Percentiles rank a stretch among this genome's conserved stretches.
phyloP scores from a whole-genome alignment of 108 stramenopile genomes.

The Heterococcus sp. region DNA sequence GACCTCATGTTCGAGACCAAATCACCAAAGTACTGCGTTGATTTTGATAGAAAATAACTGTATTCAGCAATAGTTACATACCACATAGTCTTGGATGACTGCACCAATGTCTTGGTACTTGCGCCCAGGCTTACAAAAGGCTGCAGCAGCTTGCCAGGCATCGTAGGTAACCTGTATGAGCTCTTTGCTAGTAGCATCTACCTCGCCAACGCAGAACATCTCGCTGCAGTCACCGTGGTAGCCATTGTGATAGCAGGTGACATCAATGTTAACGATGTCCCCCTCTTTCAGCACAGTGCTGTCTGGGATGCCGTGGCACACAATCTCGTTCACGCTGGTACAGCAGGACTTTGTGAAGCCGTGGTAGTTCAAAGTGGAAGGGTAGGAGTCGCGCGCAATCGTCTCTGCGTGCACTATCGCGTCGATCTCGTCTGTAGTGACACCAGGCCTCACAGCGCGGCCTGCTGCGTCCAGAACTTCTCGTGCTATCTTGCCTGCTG shows the following conservation, averaged over 20 bases:
- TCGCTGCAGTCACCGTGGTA: constrained; percentile 96
- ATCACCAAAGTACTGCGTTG: too few species aligned
- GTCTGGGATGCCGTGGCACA: constrained; percentile 99
- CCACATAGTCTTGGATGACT: constrained; percentile 79
- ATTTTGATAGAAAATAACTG: too few species aligned
- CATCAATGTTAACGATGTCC: constrained; percentile 92
- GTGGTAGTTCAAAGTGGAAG: constrained; percentile 92
- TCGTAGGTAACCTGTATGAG: constrained; percentile 65
- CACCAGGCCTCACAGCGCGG: constrained; percentile 71
- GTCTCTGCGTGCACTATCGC: constrained; percentile 77
- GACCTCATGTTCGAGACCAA: too few species aligned
- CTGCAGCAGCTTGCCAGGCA: constrained; percentile 51
- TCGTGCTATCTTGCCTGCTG: constrained; percentile 73
- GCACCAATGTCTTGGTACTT: constrained; percentile 89
- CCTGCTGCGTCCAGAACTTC: constrained; percentile 90
- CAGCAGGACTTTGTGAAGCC: constrained; percentile 85
- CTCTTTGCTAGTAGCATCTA: constrained; percentile 68
- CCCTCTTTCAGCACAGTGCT: constrained; percentile 72
- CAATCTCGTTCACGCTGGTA: constrained; percentile 63
- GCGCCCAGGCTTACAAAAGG: constrained; percentile 57
- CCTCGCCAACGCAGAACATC: constrained; percentile 92
- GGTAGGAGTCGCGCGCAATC: constrained; percentile 87
- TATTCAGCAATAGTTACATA: too few species aligned
- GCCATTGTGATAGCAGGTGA: constrained; percentile 85
- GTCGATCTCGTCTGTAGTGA: constrained; percentile 96